phyloP scores from a whole-genome alignment of 495 filamentous ascomycete genomes.

The Penicillium desertorum region DNA sequence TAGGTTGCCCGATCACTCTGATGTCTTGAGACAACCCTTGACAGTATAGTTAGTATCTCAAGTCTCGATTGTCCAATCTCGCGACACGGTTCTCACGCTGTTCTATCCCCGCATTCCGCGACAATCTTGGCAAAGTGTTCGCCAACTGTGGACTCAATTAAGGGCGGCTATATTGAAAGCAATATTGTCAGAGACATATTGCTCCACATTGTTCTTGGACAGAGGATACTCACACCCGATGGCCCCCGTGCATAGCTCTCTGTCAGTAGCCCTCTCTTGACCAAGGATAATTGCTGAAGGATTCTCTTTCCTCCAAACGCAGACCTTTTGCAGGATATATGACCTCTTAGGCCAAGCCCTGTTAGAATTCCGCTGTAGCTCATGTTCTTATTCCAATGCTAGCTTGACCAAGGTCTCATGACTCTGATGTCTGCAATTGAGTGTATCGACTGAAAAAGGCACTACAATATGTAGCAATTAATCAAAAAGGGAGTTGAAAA shows the following conservation, averaged over 20 bases:
- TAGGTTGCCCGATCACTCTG: constrained; percentile 69
- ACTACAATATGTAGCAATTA: neutral
- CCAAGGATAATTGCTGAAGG: neutral
- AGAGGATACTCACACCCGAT: constrained; percentile 36
- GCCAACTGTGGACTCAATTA: constrained; percentile 73
- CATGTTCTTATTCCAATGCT: constrained; percentile 18
- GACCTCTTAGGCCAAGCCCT: constrained; percentile 9
- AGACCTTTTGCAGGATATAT: neutral
- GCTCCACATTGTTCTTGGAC: neutral
- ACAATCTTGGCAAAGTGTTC: constrained; percentile 78
- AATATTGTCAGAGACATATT: neutral
- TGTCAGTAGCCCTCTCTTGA: constrained; percentile 40
- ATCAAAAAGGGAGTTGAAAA: neutral
- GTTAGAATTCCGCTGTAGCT: constrained; percentile 13
- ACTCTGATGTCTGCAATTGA: neutral
- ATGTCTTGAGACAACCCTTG: constrained; percentile 65
- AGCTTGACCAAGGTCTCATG: constrained; percentile 15
- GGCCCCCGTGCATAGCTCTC: constrained; percentile 49
- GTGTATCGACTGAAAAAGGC: neutral
- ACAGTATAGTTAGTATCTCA: neutral
- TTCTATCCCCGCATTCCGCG: constrained; percentile 67
- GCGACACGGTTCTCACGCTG: constrained; percentile 53
- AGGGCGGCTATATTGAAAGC: constrained; percentile 56
- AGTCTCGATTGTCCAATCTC: neutral
- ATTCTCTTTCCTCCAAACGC: neutral